Percentiles rank a stretch among this genome's conserved stretches.
Evolutionary conservation across 768 basidiomycete genomes (phyloP).

Genomic region (Mycena vulgaris): DNA sequence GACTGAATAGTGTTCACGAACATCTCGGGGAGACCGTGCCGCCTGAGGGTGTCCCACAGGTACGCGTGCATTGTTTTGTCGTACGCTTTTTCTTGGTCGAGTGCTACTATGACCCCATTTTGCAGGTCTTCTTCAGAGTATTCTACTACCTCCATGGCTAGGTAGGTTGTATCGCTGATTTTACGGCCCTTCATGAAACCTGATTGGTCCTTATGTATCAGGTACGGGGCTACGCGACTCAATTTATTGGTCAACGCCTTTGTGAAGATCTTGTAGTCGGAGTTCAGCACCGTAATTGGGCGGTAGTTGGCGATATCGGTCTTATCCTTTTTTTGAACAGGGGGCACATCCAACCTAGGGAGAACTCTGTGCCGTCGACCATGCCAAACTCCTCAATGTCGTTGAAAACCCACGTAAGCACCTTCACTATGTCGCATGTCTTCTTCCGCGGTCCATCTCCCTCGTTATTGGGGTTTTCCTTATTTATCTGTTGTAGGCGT

Average conservation of each 20-base stretch:
- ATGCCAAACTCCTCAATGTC: background rate
- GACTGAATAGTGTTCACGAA: constrained; percentile 39
- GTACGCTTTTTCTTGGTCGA: too few relatives aligned
- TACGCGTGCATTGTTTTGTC: too few relatives aligned
- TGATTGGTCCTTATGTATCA: background rate
- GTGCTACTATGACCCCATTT: too few relatives aligned
- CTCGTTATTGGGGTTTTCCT: background rate
- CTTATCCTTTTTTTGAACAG: too few relatives aligned
- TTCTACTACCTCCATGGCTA: constrained; percentile 9
- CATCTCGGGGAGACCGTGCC: background rate
- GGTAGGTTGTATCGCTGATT: background rate
- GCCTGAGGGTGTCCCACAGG: constrained; percentile 11
- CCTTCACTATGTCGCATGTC: background rate
- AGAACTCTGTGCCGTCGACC: background rate
- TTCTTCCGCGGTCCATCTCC: background rate
- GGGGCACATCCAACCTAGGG: too few relatives aligned
- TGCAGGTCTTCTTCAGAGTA: constrained; percentile 23
- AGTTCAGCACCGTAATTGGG: too few relatives aligned
- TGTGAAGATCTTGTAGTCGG: background rate
- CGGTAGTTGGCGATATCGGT: too few relatives aligned
- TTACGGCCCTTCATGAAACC: background rate
- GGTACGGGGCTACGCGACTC: background rate
- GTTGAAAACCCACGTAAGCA: background rate
- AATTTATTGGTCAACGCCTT: background rate
- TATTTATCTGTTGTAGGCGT: too few relatives aligned